phyloP scores from a whole-genome alignment of 83 land plant genomes.

The Picea mariana region DNA sequence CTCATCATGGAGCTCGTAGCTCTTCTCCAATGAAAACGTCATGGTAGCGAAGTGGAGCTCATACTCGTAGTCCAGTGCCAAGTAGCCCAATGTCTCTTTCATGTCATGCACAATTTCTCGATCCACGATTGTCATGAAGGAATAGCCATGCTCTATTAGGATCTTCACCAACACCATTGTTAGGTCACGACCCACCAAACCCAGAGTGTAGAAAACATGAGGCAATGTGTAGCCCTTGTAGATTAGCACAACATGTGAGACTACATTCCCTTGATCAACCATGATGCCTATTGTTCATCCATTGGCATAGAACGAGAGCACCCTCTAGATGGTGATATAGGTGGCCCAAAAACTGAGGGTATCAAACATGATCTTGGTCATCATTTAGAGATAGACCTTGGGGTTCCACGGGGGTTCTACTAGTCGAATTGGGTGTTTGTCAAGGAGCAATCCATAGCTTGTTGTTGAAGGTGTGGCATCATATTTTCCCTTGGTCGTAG shows the following conservation, averaged over 20 bases:
- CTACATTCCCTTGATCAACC: constrained; percentile 26
- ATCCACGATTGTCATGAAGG: constrained; percentile 27
- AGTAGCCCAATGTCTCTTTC: constrained; percentile 16
- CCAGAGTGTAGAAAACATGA: constrained; percentile 20
- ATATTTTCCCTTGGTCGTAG: no score
- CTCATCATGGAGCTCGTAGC: constrained; percentile 14
- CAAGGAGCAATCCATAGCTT: no score
- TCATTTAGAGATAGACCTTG: no score
- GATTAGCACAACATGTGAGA: constrained; percentile 27
- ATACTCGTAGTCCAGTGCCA: constrained; percentile 20
- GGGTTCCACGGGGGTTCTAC: no score
- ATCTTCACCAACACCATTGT: constrained; percentile 19
- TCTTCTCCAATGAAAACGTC: constrained; percentile 15
- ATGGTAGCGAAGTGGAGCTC: constrained; percentile 16
- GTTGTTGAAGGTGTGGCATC: no score
- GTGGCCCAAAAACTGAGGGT: constrained; percentile 26
- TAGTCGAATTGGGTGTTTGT: no score
- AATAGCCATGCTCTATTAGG: constrained; percentile 27
- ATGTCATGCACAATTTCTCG: constrained; percentile 21
- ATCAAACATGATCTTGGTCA: constrained; percentile 2
- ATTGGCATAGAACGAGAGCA: constrained; percentile 28
- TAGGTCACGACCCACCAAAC: background rate
- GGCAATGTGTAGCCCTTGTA: constrained; percentile 28
- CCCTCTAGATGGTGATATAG: constrained; percentile 29
- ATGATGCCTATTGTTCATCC: constrained; percentile 29